Evolutionary conservation across 352 stramenopile genomes (phyloP), one percentile per base, ranked within the genome.

Genomic region (Phytophthora citrophthora): DNA sequence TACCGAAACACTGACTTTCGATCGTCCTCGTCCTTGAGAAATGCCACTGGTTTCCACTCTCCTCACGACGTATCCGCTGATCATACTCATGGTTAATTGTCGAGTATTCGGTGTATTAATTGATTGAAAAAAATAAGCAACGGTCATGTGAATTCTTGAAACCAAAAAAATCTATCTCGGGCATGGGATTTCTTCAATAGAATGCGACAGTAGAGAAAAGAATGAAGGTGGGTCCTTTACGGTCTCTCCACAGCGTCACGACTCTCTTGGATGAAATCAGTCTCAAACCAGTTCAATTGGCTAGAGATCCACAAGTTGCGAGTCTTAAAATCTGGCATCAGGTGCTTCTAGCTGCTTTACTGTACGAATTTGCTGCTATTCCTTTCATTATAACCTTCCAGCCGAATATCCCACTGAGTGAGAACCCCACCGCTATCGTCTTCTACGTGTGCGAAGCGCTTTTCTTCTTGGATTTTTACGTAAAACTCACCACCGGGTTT

Each of bases 351-450:
- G 15, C 34, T 16, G 34, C 34, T 40, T 18, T 40, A 18, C 15
- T 40, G 12, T 40, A 86, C 47, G 78, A 91, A 36, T 57, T 76
- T 5, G 77, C 73, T 7, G 46, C 74, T 9, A 61, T 90, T 15
- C 74, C 82, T 11, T 89, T 90, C 52, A 46, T 87, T 3, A 31
- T 90, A 16, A 77, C 59, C 2, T 91, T 91, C 49, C 40, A 76
- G 40, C 62, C 69, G 0, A 6, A 60, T 6, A 45, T 46, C 4
- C 3, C 38, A 2, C 31, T 80, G 0, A 0, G 9, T 0, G 13
- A 23, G 27, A 62, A 4, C 61, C 50, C 23, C 18, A 54, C 13
- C 54, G 68, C 20, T 52, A 45, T 0, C 24, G 27, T 74, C 1
- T 81, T 90, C 11, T 85, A 86, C 57, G 18, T 48, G 3, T 54